Evolutionary conservation across 2,329 filamentous ascomycete genomes (phyloP).

Genomic region (Arthroderma uncinatum): DNA sequence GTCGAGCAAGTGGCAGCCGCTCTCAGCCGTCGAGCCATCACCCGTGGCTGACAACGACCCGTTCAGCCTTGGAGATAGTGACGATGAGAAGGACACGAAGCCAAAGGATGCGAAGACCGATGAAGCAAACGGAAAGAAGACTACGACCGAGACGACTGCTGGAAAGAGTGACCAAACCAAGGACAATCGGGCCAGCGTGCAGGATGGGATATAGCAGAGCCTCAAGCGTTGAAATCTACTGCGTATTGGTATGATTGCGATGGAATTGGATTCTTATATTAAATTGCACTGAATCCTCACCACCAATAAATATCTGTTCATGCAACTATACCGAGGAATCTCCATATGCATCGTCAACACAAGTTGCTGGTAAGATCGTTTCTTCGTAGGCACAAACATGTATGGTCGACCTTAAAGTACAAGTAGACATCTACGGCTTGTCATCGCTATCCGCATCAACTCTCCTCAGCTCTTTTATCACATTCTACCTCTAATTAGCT

Average conservation of each 20-base stretch:
- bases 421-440: neutral
- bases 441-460: slow-evolving; percentile 1
- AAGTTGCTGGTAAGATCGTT: too few relatives aligned
- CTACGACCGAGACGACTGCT: slow-evolving; percentile 42
- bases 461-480: slow-evolving; percentile 35
- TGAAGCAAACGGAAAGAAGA: slow-evolving; percentile 51
- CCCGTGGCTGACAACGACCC: slow-evolving; percentile 87
- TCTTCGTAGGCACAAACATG: too few relatives aligned
- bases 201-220: neutral
- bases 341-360: too few relatives aligned
- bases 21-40: slow-evolving; percentile 72
- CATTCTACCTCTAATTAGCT: slow-evolving; percentile 25
- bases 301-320: neutral
- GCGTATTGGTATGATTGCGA: neutral
- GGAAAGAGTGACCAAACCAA: slow-evolving; percentile 20
- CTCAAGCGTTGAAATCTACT: neutral
- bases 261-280: neutral
- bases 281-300: neutral
- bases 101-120: slow-evolving; percentile 49
- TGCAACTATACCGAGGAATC: too few relatives aligned
- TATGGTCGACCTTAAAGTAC: too few relatives aligned
- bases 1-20: slow-evolving; percentile 91
- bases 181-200: too few relatives aligned
- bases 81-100: slow-evolving; percentile 77
- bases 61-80: slow-evolving; percentile 90